Conservation (phyloP, 1,284 basidiomycete genomes). For the Jaminaea rosea region DNA sequence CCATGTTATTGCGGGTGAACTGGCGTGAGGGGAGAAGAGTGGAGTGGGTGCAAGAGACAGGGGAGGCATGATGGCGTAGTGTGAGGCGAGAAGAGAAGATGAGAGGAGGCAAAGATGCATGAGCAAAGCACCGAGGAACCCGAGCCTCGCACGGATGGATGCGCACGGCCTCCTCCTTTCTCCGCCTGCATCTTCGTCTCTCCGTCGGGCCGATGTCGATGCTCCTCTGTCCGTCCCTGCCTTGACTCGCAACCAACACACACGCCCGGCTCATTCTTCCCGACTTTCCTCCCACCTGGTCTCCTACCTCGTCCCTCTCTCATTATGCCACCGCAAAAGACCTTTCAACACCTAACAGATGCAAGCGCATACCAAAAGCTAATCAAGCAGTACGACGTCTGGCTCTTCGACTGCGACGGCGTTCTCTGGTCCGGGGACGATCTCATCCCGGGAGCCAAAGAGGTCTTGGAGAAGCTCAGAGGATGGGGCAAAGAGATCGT, state of each 20-base stretch:
- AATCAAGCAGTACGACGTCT: conserved; percentile 37
- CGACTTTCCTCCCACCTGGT: neutral
- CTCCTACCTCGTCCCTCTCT: neutral
- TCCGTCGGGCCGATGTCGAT: too few relatives aligned
- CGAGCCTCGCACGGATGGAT: too few relatives aligned
- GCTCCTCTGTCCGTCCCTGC: too few relatives aligned
- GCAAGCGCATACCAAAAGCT: conserved; percentile 22
- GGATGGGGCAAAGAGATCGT: conserved; percentile 70
- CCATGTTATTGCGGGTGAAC: conserved; percentile 12
- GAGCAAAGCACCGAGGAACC: too few relatives aligned
- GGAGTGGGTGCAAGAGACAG: neutral
- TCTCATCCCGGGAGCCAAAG: conserved; percentile 27
- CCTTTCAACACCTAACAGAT: conserved; percentile 23
- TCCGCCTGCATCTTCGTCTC: too few relatives aligned
- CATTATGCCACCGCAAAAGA: too few relatives aligned
- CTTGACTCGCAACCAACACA: too few relatives aligned
- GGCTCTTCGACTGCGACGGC: conserved; percentile 74
- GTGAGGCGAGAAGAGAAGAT: too few relatives aligned
- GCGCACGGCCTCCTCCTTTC: too few relatives aligned
- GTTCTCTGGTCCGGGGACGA: conserved; percentile 70
- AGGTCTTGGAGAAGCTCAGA: conserved; percentile 49
- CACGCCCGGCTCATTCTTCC: too few relatives aligned
- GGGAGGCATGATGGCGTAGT: too few relatives aligned
- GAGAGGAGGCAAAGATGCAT: too few relatives aligned
- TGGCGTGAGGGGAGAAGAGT: neutral